phyloP scores from a whole-genome alignment of 108 stramenopile genomes.

The Skeletonema grethae region DNA sequence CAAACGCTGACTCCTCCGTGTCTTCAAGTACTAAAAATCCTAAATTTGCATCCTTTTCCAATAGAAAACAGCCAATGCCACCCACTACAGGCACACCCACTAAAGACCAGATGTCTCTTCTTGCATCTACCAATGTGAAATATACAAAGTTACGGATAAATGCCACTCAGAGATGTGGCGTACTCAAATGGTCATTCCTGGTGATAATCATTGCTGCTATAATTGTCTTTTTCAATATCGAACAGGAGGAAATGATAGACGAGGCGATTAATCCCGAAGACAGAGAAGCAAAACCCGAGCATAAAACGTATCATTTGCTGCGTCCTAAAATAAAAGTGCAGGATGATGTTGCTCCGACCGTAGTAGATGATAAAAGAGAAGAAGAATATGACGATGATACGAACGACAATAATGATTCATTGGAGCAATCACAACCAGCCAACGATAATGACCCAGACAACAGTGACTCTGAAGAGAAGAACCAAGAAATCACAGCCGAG shows the following conservation, averaged over 20 bases:
- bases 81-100: not conserved
- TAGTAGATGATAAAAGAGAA: not conserved
- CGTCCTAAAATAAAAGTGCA: not conserved
- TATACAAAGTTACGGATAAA: not conserved
- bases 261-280: not conserved
- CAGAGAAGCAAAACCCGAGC: not conserved
- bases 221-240: conserved; percentile 27
- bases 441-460: not conserved
- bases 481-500: not conserved
- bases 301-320: not conserved
- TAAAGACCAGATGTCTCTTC: conserved; percentile 6
- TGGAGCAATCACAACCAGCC: not conserved
- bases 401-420: not conserved
- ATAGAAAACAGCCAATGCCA: not conserved
- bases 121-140: conserved; percentile 6
- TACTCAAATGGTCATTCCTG: conserved; percentile 16
- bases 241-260: conserved; percentile 15
- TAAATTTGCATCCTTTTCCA: conserved; percentile 3
- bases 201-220: conserved; percentile 18
- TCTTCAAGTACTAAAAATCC: not conserved
- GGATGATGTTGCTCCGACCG: not conserved
- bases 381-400: not conserved
- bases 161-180: not conserved
- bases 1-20: conserved; percentile 2
- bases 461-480: not conserved